Conservation (phyloP, 805 yeast species). For the Candida takata region DNA sequence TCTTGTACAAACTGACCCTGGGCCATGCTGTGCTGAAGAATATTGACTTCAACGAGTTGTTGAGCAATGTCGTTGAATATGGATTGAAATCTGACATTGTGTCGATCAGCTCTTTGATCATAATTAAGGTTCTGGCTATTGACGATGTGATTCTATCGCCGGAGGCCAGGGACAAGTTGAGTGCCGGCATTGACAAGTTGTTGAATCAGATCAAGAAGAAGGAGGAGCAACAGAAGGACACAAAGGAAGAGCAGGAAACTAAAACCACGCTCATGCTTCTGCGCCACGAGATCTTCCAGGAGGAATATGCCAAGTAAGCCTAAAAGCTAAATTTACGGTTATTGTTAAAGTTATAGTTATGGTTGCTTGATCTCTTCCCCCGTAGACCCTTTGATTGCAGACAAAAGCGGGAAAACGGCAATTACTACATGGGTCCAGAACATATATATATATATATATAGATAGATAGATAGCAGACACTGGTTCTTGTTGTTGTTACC, state of each 20-base stretch:
- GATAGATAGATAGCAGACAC: too few relatives aligned
- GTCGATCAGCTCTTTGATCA: slow-evolving; percentile 22
- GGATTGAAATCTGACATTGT: slow-evolving; percentile 33
- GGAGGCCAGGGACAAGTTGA: slow-evolving; percentile 13
- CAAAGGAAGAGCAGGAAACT: slow-evolving; percentile 25
- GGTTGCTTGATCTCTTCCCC: too few relatives aligned
- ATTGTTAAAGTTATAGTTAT: too few relatives aligned
- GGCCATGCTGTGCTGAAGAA: slow-evolving; percentile 17
- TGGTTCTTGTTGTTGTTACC: too few relatives aligned
- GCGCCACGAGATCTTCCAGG: slow-evolving; percentile 15
- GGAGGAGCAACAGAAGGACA: slow-evolving; percentile 24
- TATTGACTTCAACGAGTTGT: slow-evolving; percentile 29
- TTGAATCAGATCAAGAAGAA: slow-evolving; percentile 22
- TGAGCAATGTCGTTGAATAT: slow-evolving; percentile 27
- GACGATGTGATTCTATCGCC: slow-evolving; percentile 20
- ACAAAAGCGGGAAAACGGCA: too few relatives aligned
- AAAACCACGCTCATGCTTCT: slow-evolving; percentile 19
- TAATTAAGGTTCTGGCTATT: slow-evolving; percentile 21
- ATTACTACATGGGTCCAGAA: too few relatives aligned
- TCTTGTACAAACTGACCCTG: slow-evolving; percentile 45
- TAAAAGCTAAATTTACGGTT: too few relatives aligned
- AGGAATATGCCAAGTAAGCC: slow-evolving; percentile 1
- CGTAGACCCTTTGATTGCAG: too few relatives aligned
- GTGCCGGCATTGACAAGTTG: slow-evolving; percentile 23
- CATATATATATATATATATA: too few relatives aligned